Evolutionary conservation across 495 filamentous ascomycete genomes (phyloP).

Genomic region (Sordaria brevicollis): DNA sequence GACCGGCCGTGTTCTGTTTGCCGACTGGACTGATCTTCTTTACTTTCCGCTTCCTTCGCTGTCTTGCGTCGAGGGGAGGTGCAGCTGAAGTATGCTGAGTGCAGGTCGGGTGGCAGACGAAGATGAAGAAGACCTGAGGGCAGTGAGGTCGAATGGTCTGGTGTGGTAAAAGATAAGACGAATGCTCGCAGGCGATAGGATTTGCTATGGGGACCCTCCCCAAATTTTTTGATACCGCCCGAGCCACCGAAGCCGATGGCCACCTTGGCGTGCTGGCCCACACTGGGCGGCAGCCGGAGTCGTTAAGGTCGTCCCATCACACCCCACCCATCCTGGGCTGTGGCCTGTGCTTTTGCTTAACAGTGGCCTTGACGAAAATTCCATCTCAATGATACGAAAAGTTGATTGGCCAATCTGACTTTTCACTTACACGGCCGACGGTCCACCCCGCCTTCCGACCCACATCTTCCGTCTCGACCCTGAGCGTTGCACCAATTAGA

Average conservation of each 20-base stretch:
- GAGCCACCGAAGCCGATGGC: neutral
- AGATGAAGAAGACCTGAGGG: no score
- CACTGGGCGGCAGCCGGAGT: neutral
- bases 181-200: neutral
- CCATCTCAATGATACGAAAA: neutral
- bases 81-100: neutral
- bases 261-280: neutral
- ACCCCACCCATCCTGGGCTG: neutral
- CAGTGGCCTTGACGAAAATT: neutral
- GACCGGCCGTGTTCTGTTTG: neutral
- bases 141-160: neutral
- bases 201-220: neutral
- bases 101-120: neutral
- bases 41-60: neutral
- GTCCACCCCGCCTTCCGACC: neutral
- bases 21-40: neutral
- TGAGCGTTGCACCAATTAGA: neutral
- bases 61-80: neutral
- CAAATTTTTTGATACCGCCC: neutral
- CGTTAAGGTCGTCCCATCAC: neutral
- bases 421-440: neutral
- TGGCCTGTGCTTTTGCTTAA: neutral
- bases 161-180: neutral
- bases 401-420: neutral
- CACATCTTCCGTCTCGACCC: neutral